Evolutionary conservation across 768 basidiomycete species (phyloP), one percentile per base, ranked within the genome.

Genomic region (Russula ochroleuca): DNA sequence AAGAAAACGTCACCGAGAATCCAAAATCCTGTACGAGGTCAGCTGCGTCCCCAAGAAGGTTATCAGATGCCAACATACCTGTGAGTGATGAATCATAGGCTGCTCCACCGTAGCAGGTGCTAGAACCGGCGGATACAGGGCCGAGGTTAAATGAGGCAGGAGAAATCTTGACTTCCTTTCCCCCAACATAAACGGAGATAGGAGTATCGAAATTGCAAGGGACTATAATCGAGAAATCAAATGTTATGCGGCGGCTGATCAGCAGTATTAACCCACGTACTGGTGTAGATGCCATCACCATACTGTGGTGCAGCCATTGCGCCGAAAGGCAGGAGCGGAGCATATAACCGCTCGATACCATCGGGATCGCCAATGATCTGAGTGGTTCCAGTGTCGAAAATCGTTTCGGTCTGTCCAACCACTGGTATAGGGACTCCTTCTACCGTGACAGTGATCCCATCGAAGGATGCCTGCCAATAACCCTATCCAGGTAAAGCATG

Each of bases 361-460:
- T 23, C 15, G 15, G 58, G 9, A 38, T 66, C 64, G 11, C 68
- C 70, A 37, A 70, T 21, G 50, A 71, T 64, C 37, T 51, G 43
- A 3, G 68, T 69, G n/a, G 70, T 69, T n/a, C 70, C 70, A 67
- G 51, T 62, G 47, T 69, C 70, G 38, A 68, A 63, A 48, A 72
- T 67, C 14, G 70, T 49, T 0, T 41, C 9, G 11, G 50, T 21
- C 9, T 23, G n/a, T 57, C 43, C 33, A 15, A 37, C 14, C 48
- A n/a, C 45, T 21, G 0, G 11, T 19, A 10, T 9, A 10, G 21
- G 47, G 21, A 17, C 4, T 5, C 25, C 6, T 33, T 58, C 50
- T 55, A 23, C 53, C 35, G 35, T 47, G 28, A 62, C 68, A 13
- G 55, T 49, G 49, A 68, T 21, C 2, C 19, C 9, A 33, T 67